Percentiles rank a stretch among this genome's conserved stretches.
phyloP scores from a whole-genome alignment of 805 yeast genomes.

The Yarrowia osloensis region DNA sequence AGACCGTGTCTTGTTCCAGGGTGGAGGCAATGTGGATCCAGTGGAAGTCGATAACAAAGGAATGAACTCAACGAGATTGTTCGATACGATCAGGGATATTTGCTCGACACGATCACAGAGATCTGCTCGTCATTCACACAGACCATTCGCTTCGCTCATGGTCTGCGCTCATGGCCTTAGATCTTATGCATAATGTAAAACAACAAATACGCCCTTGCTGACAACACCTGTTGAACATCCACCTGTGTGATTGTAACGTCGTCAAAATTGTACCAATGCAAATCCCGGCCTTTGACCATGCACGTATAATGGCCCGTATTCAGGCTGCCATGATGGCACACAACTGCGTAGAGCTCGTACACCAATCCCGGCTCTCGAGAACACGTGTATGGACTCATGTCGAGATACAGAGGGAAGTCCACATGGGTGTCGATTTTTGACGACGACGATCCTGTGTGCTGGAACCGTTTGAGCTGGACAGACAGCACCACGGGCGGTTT shows the following conservation, averaged over 20 bases:
- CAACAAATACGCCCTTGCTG: constrained; percentile 67
- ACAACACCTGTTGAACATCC: constrained; percentile 61
- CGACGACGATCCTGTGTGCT: constrained; percentile 51
- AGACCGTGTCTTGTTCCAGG: too few relatives aligned
- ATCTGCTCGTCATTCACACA: background rate
- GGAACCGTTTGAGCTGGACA: constrained; percentile 77
- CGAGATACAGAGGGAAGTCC: constrained; percentile 68
- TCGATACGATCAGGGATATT: background rate
- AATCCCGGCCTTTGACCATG: constrained; percentile 67
- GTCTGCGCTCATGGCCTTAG: background rate
- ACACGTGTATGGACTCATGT: constrained; percentile 61
- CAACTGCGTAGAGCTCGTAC: constrained; percentile 83
- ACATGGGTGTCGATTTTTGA: constrained; percentile 77
- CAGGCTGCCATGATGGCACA: constrained; percentile 88
- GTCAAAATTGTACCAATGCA: constrained; percentile 88
- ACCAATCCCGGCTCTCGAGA: constrained; percentile 41
- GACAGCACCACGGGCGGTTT: constrained; percentile 76
- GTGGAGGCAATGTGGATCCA: too few relatives aligned
- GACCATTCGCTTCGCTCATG: background rate
- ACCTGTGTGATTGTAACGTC: constrained; percentile 78
- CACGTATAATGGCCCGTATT: constrained; percentile 95
- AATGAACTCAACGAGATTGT: background rate
- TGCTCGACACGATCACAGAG: background rate
- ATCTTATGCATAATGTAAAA: constrained; percentile 45
- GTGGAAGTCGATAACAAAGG: too few relatives aligned